These are phyloP conservation scores for Carex arenaria DNA, from an alignment of 202 grass and related monocot species.

Conservation along the genomic window DNA sequence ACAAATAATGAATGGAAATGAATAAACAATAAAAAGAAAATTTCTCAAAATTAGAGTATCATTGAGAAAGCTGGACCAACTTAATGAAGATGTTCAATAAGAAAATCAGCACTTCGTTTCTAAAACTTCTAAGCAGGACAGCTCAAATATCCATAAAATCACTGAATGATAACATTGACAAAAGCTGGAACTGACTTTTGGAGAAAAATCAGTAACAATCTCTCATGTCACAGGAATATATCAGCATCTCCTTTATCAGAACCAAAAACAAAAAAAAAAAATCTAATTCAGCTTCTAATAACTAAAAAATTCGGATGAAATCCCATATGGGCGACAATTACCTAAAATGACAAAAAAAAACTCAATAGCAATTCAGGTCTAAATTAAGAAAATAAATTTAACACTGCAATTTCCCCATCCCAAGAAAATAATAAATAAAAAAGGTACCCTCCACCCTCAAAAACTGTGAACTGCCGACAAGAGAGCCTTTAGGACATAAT, in stretches of 20 bases:
- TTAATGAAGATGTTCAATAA: background rate
- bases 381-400: background rate
- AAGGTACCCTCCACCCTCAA: background rate
- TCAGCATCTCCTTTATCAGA: background rate
- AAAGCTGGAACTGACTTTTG: background rate
- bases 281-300: background rate
- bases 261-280: background rate
- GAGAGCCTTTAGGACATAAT: background rate
- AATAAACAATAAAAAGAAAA: background rate
- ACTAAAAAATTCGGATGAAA: background rate
- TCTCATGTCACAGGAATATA: background rate
- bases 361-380: background rate
- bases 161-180: background rate
- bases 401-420: background rate
- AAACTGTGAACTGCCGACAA: background rate
- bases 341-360: constrained; percentile 3
- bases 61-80: background rate
- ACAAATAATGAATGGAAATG: background rate
- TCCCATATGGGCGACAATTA: background rate
- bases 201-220: background rate
- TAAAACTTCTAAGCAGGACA: background rate
- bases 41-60: background rate
- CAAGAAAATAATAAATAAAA: background rate
- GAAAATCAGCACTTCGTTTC: background rate
- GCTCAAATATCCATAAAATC: background rate